These are phyloP conservation scores for Rhizopogon salebrosus DNA, from an alignment of 768 basidiomycete genomes.

Conservation along the genomic window DNA sequence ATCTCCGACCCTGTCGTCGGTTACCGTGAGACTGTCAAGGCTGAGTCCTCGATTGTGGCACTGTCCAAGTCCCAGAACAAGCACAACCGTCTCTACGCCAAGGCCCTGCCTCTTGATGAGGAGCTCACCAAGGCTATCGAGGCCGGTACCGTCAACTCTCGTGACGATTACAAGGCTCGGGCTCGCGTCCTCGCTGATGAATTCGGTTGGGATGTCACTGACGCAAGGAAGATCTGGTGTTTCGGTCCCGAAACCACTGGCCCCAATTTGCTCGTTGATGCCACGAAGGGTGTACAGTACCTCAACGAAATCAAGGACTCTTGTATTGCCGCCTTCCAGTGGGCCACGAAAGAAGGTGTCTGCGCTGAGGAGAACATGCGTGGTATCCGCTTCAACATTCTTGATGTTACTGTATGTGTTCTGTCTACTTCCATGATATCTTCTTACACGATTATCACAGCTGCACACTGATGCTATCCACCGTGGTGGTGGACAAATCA, in stretches of 20 bases:
- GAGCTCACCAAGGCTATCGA: constrained; percentile 94
- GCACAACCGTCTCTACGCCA: constrained; percentile 97
- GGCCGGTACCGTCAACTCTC: constrained; percentile 72
- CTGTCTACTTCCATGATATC: not conserved
- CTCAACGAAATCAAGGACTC: constrained; percentile 99
- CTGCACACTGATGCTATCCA: constrained; percentile 99
- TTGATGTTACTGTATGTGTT: constrained; percentile 83
- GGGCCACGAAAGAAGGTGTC: constrained; percentile 99
- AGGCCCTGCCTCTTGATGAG: constrained; percentile 91
- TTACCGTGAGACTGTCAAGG: constrained; percentile 95
- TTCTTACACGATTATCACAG: constrained; percentile 30
- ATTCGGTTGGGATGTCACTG: constrained; percentile 97
- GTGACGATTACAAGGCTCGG: constrained; percentile 97
- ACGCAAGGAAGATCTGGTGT: constrained; percentile 99
- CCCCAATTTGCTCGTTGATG: constrained; percentile 94
- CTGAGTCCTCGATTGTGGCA: constrained; percentile 93
- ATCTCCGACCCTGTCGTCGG: constrained; percentile 97
- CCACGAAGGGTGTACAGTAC: constrained; percentile 99
- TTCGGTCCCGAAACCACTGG: constrained; percentile 99
- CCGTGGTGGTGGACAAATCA: constrained; percentile 97
- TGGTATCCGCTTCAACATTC: constrained; percentile 91
- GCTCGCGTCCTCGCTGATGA: constrained; percentile 96
- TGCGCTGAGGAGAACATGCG: constrained; percentile 98
- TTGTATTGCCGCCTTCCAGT: constrained; percentile 98
- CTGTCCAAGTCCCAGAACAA: constrained; percentile 99